phyloP scores from a whole-genome alignment of 306 rosid genomes.

The Malus fusca region DNA sequence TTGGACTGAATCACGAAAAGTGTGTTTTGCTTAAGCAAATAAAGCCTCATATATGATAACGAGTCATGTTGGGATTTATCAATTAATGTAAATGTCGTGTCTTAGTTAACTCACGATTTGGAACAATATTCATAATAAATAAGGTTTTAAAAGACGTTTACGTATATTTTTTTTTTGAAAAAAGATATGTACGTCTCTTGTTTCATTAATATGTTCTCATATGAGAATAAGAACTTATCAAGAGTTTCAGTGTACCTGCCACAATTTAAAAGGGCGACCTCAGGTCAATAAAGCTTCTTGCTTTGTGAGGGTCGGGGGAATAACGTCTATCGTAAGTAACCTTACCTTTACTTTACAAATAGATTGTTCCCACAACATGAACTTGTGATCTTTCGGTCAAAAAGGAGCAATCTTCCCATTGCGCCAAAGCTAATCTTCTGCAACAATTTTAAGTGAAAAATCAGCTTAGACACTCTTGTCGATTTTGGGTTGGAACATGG shows the following conservation, averaged over 20 bases:
- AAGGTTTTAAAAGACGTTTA: rapidly evolving
- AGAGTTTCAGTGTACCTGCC: no score
- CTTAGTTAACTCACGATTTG: rapidly evolving
- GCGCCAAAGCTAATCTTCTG: rapidly evolving
- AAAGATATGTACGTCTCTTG: no score
- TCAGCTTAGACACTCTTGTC: no score
- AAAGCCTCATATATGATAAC: no score
- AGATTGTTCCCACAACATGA: rapidly evolving
- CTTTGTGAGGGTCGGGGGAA: rapidly evolving
- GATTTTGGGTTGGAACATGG: no score
- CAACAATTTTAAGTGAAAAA: no score
- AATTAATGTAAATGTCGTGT: no score
- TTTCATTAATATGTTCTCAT: no score
- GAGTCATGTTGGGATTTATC: neutral
- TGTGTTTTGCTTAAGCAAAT: neutral
- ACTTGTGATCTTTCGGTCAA: rapidly evolving
- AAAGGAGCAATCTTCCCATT: rapidly evolving
- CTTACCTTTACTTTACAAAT: rapidly evolving
- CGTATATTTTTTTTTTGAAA: no score
- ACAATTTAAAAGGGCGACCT: no score
- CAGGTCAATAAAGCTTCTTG: rapidly evolving
- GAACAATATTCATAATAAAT: no score
- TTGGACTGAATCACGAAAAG: neutral
- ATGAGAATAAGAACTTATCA: no score
- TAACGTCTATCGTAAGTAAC: rapidly evolving